Evolutionary conservation across 202 grass and related monocot species (phyloP).

Genomic region (Digitaria exilis): DNA sequence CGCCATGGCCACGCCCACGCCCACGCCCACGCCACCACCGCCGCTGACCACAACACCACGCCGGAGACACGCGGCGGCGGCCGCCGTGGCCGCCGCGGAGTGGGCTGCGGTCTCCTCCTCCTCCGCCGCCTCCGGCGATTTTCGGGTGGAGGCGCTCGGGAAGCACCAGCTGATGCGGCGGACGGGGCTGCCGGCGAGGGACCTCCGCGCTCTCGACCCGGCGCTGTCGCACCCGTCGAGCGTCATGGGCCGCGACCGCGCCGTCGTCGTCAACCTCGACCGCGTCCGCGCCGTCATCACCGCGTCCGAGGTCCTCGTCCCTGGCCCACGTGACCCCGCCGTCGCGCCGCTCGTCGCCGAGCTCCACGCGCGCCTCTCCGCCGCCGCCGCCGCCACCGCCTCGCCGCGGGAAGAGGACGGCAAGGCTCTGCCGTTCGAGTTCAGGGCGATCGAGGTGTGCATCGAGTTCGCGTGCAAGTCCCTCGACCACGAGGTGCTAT

Average conservation of each 20-base stretch:
- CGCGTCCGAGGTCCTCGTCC: constrained; percentile 3
- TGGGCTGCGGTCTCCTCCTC: not conserved
- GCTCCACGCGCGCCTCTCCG: not conserved
- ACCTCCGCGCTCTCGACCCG: constrained; percentile 10
- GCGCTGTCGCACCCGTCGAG: not conserved
- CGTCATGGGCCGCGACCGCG: not conserved
- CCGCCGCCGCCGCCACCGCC: not conserved
- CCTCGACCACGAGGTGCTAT: constrained; percentile 52
- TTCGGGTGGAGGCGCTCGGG: not conserved
- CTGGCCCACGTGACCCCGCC: not conserved
- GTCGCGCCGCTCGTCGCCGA: not conserved
- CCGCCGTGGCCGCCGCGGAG: not conserved
- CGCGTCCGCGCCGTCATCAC: constrained; percentile 20
- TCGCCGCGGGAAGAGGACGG: not conserved
- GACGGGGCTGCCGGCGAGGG: not conserved
- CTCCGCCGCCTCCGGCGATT: no score
- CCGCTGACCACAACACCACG: not conserved
- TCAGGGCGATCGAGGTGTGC: constrained; percentile 57
- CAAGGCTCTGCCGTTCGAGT: constrained; percentile 58
- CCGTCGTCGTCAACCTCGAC: constrained; percentile 10
- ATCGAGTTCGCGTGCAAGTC: constrained; percentile 56
- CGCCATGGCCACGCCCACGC: not conserved
- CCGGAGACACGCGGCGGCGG: not conserved
- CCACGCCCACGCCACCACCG: no score
- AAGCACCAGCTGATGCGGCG: constrained; percentile 14